Base-by-base conservation (phyloP, 2,329 filamentous ascomycete species). In the Rhinocladiella similis region DNA sequence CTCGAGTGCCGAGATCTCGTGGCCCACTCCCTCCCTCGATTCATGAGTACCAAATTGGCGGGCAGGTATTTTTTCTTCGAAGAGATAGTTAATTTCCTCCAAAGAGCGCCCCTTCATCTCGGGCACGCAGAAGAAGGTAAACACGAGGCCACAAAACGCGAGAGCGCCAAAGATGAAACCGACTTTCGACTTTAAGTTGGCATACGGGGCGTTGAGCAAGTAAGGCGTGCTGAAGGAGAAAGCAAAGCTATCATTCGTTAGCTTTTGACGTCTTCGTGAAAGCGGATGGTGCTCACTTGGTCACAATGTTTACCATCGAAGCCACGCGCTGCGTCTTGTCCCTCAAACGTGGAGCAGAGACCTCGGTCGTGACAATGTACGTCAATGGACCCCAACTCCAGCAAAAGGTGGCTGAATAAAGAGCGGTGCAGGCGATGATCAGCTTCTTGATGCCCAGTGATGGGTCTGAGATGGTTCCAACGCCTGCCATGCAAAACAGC, bases 301-400 rank as follows among this genome's bases (percentile, higher is more conserved):
- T 14, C 12, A 38, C 12, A 16, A 38, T 13, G 35, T 38, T 38
- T 3, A 16, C 3, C 3, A 38, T 13, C 4, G 35, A 3, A 10
- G 3, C 35, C 4, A 13, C 10, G 3, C 35, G 35, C 10, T 38
- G 35, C 3, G 35, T 4, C 3, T 4, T 13, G 35, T 38, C 35
- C 3, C 35, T 4, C 3, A 38, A 13, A 3, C 35, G 12, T 3
- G 12, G 35, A 38, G 35, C 35, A 16, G 35, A 10, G 4, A 38
- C 12, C 35, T 38, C 35, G 35, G 35, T 38, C 3, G n/a, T 16
- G 13, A 38, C 35, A 13, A 38, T 10, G 10, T 4, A 38, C 12
- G 35, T 38, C 35, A 65, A 50, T 56, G 67, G 7, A 70, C 2
- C 43, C 20, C 43, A 47, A 46, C 18, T 20, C 14, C 13, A 22